Conservation (phyloP, 169 alveolate species). For the Eimeria sp. region DNA sequence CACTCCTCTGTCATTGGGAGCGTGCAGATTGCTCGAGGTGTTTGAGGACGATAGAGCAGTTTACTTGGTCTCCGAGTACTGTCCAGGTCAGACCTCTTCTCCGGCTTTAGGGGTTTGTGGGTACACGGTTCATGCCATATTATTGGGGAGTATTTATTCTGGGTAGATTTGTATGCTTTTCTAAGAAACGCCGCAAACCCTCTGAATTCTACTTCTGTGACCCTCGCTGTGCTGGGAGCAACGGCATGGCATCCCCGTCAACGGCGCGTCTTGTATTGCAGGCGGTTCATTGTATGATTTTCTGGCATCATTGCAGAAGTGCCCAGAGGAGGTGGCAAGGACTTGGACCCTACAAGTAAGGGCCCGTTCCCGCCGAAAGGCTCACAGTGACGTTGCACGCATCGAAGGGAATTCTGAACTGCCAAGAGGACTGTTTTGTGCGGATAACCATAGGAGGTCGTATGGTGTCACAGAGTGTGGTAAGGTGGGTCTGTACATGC, state of each 20-base stretch:
- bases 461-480: not conserved
- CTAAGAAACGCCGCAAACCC: not conserved
- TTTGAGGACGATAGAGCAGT: conserved; percentile 89
- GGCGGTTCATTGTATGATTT: conserved; percentile 74
- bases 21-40: conserved; percentile 91
- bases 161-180: not conserved
- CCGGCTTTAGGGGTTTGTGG: too few relatives aligned
- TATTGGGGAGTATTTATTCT: not conserved
- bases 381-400: not conserved
- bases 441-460: not conserved
- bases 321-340: conserved; percentile 68
- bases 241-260: not conserved
- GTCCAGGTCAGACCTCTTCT: conserved; percentile 84
- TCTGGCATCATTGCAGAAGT: conserved; percentile 50
- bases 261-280: not conserved
- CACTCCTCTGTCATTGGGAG: not conserved
- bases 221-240: not conserved
- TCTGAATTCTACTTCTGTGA: not conserved
- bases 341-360: conserved; percentile 50
- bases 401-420: not conserved
- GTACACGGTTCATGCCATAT: not conserved
- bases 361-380: not conserved
- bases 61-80: conserved; percentile 84
- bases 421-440: not conserved
- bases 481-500: not conserved